Evolutionary conservation across 2,329 filamentous ascomycete species (phyloP).

Genomic region (Curvularia spicifera): DNA sequence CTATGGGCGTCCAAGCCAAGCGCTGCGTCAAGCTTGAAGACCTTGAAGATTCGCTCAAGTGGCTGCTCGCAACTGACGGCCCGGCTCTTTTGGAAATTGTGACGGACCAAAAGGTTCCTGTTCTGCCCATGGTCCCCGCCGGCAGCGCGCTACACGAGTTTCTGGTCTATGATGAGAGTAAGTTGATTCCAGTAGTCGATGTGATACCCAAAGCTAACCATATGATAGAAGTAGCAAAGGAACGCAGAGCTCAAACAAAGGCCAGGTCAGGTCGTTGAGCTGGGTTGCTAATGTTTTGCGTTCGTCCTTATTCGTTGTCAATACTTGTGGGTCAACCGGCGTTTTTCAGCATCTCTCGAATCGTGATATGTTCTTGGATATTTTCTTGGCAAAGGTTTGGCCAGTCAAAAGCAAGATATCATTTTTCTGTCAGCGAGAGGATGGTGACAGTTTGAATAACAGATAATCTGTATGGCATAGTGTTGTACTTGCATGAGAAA

Average conservation of each 20-base stretch:
- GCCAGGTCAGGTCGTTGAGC: slow-evolving; percentile 36
- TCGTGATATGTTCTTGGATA: neutral
- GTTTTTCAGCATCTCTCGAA: slow-evolving; percentile 18
- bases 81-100: slow-evolving; percentile 91
- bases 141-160: slow-evolving; percentile 92
- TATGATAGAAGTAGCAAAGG: slow-evolving; percentile 28
- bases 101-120: slow-evolving; percentile 87
- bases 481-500: neutral
- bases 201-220: slow-evolving; percentile 11
- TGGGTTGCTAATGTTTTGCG: slow-evolving; percentile 8
- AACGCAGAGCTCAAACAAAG: slow-evolving; percentile 42
- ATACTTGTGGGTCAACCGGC: slow-evolving; percentile 29
- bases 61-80: slow-evolving; percentile 85
- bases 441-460: neutral
- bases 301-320: slow-evolving; percentile 26
- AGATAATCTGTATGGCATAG: neutral
- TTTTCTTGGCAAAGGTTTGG: slow-evolving; percentile 4
- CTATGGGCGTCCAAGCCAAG: slow-evolving; percentile 84
- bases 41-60: slow-evolving; percentile 77
- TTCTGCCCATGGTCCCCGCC: slow-evolving; percentile 95
- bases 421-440: neutral
- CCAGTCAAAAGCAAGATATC: slow-evolving; percentile 18
- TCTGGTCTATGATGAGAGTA: slow-evolving; percentile 82
- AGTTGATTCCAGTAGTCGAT: slow-evolving; percentile 37
- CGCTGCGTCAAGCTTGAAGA: slow-evolving; percentile 77